Evolutionary conservation across 495 filamentous ascomycete species (phyloP).

Genomic region (Penicillium desertorum): DNA sequence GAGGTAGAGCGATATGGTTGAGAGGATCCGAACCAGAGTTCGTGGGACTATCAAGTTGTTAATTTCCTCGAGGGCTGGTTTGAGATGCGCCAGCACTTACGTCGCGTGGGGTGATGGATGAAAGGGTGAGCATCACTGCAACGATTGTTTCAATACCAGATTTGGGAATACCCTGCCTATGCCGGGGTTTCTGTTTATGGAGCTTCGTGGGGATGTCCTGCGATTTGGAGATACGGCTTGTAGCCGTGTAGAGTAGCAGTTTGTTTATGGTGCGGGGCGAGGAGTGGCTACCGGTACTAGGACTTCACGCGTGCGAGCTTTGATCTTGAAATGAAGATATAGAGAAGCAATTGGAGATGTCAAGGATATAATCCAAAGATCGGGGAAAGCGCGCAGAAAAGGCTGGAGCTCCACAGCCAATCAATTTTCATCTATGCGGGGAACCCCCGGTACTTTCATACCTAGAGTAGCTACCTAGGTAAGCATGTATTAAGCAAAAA

Average conservation of each 20-base stretch:
- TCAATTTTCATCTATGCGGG: conserved; percentile 11
- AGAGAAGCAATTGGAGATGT: not conserved
- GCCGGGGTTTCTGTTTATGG: not conserved
- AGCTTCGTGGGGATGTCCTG: not conserved
- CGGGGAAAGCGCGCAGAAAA: conserved; percentile 14
- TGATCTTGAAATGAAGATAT: not conserved
- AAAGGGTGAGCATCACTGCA: conserved; percentile 66
- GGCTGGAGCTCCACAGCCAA: conserved; percentile 15
- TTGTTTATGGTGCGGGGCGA: not conserved
- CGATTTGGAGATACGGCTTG: not conserved
- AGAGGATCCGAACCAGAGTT: conserved; percentile 66
- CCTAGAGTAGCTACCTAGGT: no score
- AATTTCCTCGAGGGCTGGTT: not conserved
- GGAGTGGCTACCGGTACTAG: not conserved
- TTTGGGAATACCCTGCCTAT: not conserved
- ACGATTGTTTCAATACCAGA: not conserved
- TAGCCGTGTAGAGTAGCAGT: not conserved
- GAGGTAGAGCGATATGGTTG: conserved; percentile 42
- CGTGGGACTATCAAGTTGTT: conserved; percentile 55
- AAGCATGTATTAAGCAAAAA: no score
- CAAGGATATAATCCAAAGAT: not conserved
- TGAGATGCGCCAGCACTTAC: conserved; percentile 45
- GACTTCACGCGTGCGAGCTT: not conserved
- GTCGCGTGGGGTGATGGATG: conserved; percentile 68
- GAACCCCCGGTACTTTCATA: not conserved